Evolutionary conservation across 2,329 filamentous ascomycete species (phyloP).

Genomic region (Colletotrichum navitas): DNA sequence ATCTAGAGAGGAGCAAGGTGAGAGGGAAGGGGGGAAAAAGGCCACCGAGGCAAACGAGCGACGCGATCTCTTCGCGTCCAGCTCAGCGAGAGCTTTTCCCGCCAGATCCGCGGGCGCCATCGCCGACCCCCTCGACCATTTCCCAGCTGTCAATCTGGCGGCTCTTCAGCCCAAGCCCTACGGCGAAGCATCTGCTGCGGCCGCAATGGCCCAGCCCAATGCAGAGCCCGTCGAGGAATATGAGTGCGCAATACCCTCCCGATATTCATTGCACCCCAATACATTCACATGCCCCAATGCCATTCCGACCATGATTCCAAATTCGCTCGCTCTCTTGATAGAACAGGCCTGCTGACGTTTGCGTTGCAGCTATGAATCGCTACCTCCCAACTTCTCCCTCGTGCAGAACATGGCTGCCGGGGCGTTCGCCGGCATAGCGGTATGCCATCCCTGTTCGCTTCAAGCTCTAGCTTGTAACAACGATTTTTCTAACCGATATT

Average conservation of each 20-base stretch:
- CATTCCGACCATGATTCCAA: neutral
- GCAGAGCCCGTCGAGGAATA: constrained; percentile 74
- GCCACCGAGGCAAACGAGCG: constrained; percentile 20
- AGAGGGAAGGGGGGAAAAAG: constrained; percentile 1
- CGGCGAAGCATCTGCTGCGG: constrained; percentile 76
- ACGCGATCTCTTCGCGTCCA: constrained; percentile 18
- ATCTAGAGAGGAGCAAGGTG: neutral
- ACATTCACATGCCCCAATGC: neutral
- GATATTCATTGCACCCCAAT: constrained; percentile 13
- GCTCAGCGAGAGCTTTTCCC: constrained; percentile 31
- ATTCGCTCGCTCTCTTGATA: neutral
- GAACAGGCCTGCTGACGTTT: constrained; percentile 39
- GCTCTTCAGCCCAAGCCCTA: constrained; percentile 71
- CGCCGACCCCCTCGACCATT: constrained; percentile 38
- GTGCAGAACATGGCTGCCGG: constrained; percentile 95
- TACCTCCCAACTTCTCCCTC: constrained; percentile 94
- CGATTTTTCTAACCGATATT: neutral
- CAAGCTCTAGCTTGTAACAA: constrained; percentile 10
- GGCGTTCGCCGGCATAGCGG: constrained; percentile 95
- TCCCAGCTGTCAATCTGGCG: constrained; percentile 67
- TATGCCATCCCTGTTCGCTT: constrained; percentile 59
- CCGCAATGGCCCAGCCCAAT: constrained; percentile 77
- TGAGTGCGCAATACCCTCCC: constrained; percentile 62
- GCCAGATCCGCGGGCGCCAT: constrained; percentile 16
- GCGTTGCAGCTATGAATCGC: constrained; percentile 80